These are phyloP conservation scores for Begonia masoniana DNA, from an alignment of 306 rosid genomes.

Conservation along the genomic window DNA sequence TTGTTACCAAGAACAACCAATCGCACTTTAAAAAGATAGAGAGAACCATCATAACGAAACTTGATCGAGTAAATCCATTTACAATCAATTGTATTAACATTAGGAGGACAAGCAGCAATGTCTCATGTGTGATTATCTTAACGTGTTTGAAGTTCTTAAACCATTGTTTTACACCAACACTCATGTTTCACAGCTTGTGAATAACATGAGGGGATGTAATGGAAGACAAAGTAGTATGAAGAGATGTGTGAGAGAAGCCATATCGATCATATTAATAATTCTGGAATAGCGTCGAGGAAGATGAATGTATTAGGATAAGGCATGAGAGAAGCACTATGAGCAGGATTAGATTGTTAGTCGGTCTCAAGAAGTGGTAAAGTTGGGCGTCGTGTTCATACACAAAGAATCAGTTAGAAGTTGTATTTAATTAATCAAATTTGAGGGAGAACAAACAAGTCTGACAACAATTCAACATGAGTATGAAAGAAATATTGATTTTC, in stretches of 20 bases:
- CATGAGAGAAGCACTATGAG: not conserved
- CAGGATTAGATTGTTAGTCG: not conserved
- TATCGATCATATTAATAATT: not conserved
- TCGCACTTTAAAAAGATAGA: not conserved
- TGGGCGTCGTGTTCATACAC: not conserved
- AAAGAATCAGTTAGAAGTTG: not conserved
- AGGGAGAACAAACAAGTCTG: not conserved
- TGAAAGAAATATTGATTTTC: too few relatives aligned
- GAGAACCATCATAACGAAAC: not conserved
- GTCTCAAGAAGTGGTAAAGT: not conserved
- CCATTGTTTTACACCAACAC: not conserved
- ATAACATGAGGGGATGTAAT: not conserved
- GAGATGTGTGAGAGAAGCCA: not conserved
- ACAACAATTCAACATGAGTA: too few relatives aligned
- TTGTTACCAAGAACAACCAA: not conserved
- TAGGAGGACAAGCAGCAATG: not conserved
- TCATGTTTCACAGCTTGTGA: not conserved
- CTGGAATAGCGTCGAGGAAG: not conserved
- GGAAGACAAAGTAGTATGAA: not conserved
- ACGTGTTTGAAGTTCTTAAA: not conserved
- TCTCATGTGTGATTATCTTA: not conserved
- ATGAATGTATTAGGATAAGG: not conserved
- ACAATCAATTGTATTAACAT: too few relatives aligned
- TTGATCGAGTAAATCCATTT: not conserved
- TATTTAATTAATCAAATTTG: not conserved